Evolutionary conservation across 2,329 filamentous ascomycete species (phyloP), one percentile per base, ranked within the genome.

Genomic region (Fusarium brachygibbosum): DNA sequence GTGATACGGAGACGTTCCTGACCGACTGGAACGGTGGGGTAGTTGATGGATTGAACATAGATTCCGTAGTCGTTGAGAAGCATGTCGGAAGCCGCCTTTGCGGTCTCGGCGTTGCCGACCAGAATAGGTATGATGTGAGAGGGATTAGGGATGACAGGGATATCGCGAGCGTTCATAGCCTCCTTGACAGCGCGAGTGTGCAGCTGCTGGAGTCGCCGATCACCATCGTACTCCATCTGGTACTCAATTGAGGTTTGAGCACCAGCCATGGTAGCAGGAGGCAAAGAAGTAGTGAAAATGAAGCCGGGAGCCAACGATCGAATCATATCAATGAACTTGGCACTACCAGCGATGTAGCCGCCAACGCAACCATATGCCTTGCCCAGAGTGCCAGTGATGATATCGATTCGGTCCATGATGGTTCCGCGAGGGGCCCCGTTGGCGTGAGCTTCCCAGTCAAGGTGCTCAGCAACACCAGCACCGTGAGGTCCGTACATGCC

Each of bases 21-120:
- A n/a, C 96, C 96, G 9, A 97, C 93, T 4, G 96, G 96, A 4
- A 99, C 96, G 52, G 96, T 99, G 3, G 96, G 96, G 82, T 98
- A 98, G 84, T 99, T 99, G 87, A 99, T 98, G 57, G 93, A 94
- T 82, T 99, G 96, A 28, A 99, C 96, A 78, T 99, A 99, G 78
- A 99, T 98, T 66, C 90, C 88, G 84, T 97, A 92, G 72, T 97
- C 91, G 72, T 92, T 90, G 16, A 99, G 87, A 23, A 99, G 89
- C 84, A 97, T 89, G 78, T 99, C 96, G 25, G 93, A 97, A 10
- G 96, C 96, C 74, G 91, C 86, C 85, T 96, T 98, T 63, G 96
- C 96, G 40, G 97, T 84, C 81, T 96, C 94, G 46, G 96, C 96
- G 76, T 97, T 96, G 62, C 96, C 96, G 50, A 99, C 95, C 14